Evolutionary conservation across 225 moss, liverwort and hornwort species (phyloP).

Genomic region (Asterella californica): DNA sequence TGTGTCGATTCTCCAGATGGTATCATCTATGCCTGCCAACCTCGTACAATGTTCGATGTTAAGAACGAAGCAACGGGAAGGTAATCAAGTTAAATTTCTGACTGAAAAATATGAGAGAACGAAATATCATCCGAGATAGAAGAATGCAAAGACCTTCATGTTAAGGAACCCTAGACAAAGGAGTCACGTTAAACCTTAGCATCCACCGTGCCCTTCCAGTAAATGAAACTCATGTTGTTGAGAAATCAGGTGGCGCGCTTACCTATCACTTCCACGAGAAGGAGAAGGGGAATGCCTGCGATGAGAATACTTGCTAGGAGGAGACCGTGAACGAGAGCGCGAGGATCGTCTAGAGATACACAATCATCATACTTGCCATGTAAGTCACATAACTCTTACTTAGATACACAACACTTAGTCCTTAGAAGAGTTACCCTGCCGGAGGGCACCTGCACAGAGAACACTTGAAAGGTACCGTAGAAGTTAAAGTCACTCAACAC

Average conservation of each 20-base stretch:
- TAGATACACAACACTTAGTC: conserved; percentile 58
- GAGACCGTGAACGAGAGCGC: conserved; percentile 99
- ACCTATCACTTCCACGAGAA: conserved; percentile 99
- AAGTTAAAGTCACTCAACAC: conserved; percentile 51
- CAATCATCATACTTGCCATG: conserved; percentile 99
- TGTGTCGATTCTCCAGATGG: not conserved
- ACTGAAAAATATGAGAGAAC: not conserved
- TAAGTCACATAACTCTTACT: conserved; percentile 91
- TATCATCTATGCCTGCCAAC: conserved; percentile 49
- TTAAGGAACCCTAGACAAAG: not conserved
- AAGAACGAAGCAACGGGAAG: not conserved
- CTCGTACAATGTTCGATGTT: conserved; percentile 30
- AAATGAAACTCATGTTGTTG: conserved; percentile 25
- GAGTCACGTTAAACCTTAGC: conserved; percentile 16
- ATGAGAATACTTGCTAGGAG: conserved; percentile 99
- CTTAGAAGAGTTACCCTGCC: conserved; percentile 54
- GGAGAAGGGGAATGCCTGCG: conserved; percentile 99
- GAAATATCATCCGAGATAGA: not conserved
- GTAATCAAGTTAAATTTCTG: not conserved
- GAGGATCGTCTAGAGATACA: conserved; percentile 99
- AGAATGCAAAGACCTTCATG: not conserved
- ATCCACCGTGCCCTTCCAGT: conserved; percentile 25
- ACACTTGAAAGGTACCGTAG: conserved; percentile 62
- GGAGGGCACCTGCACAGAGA: conserved; percentile 91
- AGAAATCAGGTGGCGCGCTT: conserved; percentile 77